A percentile compares a stretch with the other conserved stretches of the same genome.
phyloP scores from a whole-genome alignment of 495 filamentous ascomycete genomes.

The Penicillium herquei region DNA sequence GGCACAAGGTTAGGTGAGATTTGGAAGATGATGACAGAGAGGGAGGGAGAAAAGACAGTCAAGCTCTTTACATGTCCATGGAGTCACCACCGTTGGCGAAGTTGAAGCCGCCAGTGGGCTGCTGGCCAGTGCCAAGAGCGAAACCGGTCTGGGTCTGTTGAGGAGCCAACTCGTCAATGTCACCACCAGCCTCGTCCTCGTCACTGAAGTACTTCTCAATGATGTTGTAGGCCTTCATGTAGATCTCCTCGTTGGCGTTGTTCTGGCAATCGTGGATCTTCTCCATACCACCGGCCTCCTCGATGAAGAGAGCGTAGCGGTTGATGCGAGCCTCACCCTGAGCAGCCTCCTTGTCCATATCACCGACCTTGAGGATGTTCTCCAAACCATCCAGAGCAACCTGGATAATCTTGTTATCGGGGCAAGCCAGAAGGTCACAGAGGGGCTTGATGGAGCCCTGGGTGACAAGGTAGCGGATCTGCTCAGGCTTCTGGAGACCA shows the following conservation, averaged over 20 bases:
- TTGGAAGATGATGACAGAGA: background rate
- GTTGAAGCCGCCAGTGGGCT: constrained; percentile 81
- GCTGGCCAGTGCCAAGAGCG: constrained; percentile 76
- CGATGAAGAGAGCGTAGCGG: constrained; percentile 96
- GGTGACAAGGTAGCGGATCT: constrained; percentile 91
- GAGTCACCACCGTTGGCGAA: constrained; percentile 87
- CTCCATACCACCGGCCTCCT: constrained; percentile 98
- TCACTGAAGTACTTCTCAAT: constrained; percentile 99
- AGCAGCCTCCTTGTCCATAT: constrained; percentile 92
- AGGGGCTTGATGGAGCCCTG: constrained; percentile 97
- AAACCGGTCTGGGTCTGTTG: constrained; percentile 72
- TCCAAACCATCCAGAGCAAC: constrained; percentile 97
- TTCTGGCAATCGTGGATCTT: constrained; percentile 99
- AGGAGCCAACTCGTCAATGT: constrained; percentile 67
- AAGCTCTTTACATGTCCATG: constrained; percentile 90
- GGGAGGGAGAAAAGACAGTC: background rate
- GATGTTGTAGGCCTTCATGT: constrained; percentile 99
- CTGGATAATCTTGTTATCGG: constrained; percentile 99
- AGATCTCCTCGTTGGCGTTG: constrained; percentile 99
- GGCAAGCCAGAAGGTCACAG: constrained; percentile 93
- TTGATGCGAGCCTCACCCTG: constrained; percentile 78
- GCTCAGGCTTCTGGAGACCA: constrained; percentile 96
- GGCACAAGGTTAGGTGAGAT: background rate
- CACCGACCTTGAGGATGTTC: constrained; percentile 99
- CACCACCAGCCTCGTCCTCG: constrained; percentile 83